Percentiles rank a stretch among this genome's conserved stretches.
Evolutionary conservation across 345 rosid genomes (phyloP).

Genomic region (Populus ilicifolia): DNA sequence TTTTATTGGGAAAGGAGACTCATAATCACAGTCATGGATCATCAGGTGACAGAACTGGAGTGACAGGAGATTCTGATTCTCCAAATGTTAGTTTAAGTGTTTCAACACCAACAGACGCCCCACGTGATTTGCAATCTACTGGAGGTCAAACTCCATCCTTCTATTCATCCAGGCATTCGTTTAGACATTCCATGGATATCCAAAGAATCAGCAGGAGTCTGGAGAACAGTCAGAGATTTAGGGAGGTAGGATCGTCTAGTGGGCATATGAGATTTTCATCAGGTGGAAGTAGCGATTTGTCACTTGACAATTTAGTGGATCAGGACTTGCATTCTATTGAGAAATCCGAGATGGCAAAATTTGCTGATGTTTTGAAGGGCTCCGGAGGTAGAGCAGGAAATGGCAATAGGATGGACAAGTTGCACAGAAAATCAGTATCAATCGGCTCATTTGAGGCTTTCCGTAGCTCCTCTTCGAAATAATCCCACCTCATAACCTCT

Average conservation of each 20-base stretch:
- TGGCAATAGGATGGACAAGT: conserved; percentile 16
- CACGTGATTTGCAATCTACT: conserved; percentile 17
- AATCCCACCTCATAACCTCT: background rate
- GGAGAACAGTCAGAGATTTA: conserved; percentile 23
- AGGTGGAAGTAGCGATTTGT: conserved; percentile 15
- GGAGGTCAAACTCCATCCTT: conserved; percentile 22
- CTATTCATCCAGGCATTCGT: conserved; percentile 18
- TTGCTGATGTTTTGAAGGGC: conserved; percentile 52
- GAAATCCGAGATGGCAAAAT: conserved; percentile 56
- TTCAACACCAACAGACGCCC: conserved; percentile 21
- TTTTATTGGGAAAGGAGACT: conserved; percentile 58
- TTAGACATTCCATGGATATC: conserved; percentile 48
- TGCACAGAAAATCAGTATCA: conserved; percentile 47
- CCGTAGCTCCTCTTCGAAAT: conserved; percentile 7
- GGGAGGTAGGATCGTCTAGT: conserved; percentile 24
- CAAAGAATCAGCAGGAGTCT: conserved; percentile 40
- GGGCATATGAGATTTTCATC: conserved; percentile 13
- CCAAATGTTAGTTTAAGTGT: conserved; percentile 26
- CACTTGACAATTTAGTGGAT: conserved; percentile 8
- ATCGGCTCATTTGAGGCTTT: conserved; percentile 8
- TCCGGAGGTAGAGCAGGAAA: conserved; percentile 26
- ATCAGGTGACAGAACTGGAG: conserved; percentile 25
- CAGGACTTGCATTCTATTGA: conserved; percentile 1
- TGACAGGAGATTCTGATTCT: conserved; percentile 35
- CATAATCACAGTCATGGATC: conserved; percentile 30